Evolutionary conservation across 2,329 filamentous ascomycete species (phyloP), one percentile per base, ranked within the genome.

Genomic region (Fusarium nisikadoi): DNA sequence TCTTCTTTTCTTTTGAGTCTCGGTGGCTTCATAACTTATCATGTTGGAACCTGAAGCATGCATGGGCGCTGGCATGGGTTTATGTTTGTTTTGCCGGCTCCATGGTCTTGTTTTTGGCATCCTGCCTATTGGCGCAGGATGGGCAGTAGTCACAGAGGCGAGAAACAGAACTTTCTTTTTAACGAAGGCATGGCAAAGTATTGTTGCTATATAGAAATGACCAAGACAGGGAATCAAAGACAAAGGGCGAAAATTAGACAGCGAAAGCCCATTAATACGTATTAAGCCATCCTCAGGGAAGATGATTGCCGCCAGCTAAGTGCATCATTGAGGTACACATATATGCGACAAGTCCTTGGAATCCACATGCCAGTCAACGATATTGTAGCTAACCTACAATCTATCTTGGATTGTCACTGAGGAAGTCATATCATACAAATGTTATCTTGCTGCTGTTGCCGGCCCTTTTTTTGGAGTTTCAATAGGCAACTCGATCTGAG

Each of bases 141-240:
- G 33, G 43, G 46, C 19, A 25, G 59, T 59, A 31, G 35, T 41
- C 53, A 52, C 27, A 16, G 65, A 71, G 47, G 57, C 23, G 31
- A 46, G 57, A 50, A 38, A 16, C 25, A 42, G 17, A 17, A 53
- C 47, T 53, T 47, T 29, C 25, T 53, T 41, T 43, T 39, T 54
- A 47, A 46, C 46, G 50, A 52, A 35, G 31, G 50, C 43, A 45
- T 57, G 62, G 57, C 49, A 55, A 54, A 68, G 54, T 56, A 59
- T 68, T 71, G 62, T 63, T 67, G 52, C 47, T 63, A n/a, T 42
- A 64, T 59, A 57, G 58, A 72, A 46, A 54, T 45, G 56, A 53
- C 23, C 25, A 45, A 39, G 56, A 43, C 29, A 38, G 49, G 47
- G 25, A 46, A 61, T 49, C 19, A 46, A 38, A 52, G 31, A 61